Evolutionary conservation across 1,284 basidiomycete genomes (phyloP).

Genomic region (Pseudozyma hubeiensis): DNA sequence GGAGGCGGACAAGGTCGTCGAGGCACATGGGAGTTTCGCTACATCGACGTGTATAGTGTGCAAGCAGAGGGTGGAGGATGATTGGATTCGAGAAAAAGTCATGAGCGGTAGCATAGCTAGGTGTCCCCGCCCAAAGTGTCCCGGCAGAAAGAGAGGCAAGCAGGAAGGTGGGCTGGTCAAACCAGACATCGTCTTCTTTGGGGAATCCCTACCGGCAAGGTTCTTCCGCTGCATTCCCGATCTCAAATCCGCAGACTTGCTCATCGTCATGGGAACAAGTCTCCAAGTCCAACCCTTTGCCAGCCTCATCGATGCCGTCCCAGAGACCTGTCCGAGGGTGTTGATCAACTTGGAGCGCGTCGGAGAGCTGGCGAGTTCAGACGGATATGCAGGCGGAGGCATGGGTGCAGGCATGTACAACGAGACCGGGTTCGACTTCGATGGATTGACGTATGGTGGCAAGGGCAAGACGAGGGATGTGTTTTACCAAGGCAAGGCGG

Average conservation of each 20-base stretch:
- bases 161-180: slow-evolving; percentile 56
- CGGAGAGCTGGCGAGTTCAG: slow-evolving; percentile 70
- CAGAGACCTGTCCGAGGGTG: slow-evolving; percentile 70
- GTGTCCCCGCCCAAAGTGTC: slow-evolving; percentile 49
- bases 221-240: slow-evolving; percentile 68
- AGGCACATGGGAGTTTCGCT: slow-evolving; percentile 85
- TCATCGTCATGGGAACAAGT: slow-evolving; percentile 93
- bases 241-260: slow-evolving; percentile 77
- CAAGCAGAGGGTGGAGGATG: slow-evolving; percentile 37
- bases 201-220: slow-evolving; percentile 61
- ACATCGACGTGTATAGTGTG: slow-evolving; percentile 59
- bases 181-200: slow-evolving; percentile 69
- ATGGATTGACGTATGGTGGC: slow-evolving; percentile 48
- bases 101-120: slow-evolving; percentile 55
- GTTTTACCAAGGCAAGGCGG: slow-evolving; percentile 59
- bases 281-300: slow-evolving; percentile 77
- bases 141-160: slow-evolving; percentile 9
- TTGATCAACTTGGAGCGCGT: slow-evolving; percentile 74
- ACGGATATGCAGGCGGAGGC: slow-evolving; percentile 70
- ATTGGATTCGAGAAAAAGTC: slow-evolving; percentile 59
- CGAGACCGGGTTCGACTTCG: slow-evolving; percentile 65
- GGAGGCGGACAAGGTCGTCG: slow-evolving; percentile 79
- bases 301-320: slow-evolving; percentile 71
- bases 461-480: slow-evolving; percentile 52
- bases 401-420: slow-evolving; percentile 38